Percentiles rank a stretch among this genome's conserved stretches.
Conservation (phyloP, 2,329 filamentous ascomycete species). For the Monilinia aucupariae region DNA sequence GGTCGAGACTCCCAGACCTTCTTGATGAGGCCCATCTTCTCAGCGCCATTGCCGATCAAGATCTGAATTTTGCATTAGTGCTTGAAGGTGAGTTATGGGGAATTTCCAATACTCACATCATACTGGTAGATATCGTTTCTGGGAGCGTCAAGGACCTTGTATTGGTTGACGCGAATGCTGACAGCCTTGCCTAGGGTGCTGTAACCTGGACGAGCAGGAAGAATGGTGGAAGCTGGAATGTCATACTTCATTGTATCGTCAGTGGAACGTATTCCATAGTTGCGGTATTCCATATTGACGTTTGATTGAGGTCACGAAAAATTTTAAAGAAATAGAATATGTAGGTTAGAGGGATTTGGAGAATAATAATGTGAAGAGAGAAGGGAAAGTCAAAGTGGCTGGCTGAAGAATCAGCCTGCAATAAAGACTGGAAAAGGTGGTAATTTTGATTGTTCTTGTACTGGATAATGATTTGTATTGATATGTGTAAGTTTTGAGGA, state of each 20-base stretch:
- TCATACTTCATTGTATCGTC: slow-evolving; percentile 25
- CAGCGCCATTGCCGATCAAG: slow-evolving; percentile 54
- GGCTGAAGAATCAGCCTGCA: slow-evolving; percentile 21
- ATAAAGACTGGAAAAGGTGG: neutral
- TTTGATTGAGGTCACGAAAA: slow-evolving; percentile 16
- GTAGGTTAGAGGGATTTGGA: neutral
- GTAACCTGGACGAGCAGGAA: slow-evolving; percentile 47
- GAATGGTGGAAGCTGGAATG: slow-evolving; percentile 13
- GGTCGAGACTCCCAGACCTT: slow-evolving; percentile 68
- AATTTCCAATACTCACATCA: slow-evolving; percentile 56
- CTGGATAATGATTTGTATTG: neutral
- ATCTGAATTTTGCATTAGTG: slow-evolving; percentile 46
- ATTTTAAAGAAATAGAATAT: neutral
- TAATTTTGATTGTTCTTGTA: neutral
- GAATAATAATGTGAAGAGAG: slow-evolving; percentile 9
- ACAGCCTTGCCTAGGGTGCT: slow-evolving; percentile 54
- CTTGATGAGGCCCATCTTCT: slow-evolving; percentile 61
- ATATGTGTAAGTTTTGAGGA: slow-evolving; percentile 9
- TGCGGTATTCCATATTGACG: slow-evolving; percentile 30
- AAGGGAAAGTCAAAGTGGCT: slow-evolving; percentile 18
- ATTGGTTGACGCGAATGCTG: slow-evolving; percentile 64
- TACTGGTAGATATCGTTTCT: slow-evolving; percentile 69
- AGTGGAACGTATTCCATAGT: slow-evolving; percentile 29
- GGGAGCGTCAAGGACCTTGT: slow-evolving; percentile 57
- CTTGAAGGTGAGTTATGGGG: slow-evolving; percentile 1